Evolutionary conservation across 176 grass and related monocot genomes (phyloP).

Genomic region (Microstegium vimineum): DNA sequence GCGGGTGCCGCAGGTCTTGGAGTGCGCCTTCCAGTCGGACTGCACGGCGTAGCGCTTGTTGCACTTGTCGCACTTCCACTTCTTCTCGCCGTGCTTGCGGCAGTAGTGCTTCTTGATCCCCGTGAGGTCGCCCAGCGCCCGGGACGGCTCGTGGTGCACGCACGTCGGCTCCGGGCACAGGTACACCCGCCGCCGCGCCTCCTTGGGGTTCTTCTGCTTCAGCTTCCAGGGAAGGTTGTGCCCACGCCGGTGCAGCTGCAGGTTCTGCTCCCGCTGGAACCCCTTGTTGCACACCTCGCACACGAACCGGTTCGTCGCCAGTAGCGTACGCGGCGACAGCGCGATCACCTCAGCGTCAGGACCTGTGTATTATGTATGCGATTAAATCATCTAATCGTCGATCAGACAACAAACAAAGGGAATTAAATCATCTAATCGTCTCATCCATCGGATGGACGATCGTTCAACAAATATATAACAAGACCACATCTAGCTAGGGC

Average conservation of each 20-base stretch:
- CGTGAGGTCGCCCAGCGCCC: conserved; percentile 87
- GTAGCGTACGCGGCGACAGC: conserved; percentile 72
- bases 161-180: conserved; percentile 94
- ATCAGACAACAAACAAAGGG: background rate
- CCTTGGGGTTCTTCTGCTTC: conserved; percentile 95
- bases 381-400: background rate
- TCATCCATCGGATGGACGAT: background rate
- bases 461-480: background rate
- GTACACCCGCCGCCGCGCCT: conserved; percentile 71
- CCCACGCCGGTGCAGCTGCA: conserved; percentile 94
- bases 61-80: conserved; percentile 99
- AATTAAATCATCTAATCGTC: background rate
- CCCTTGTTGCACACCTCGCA: conserved; percentile 98
- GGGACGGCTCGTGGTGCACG: conserved; percentile 91
- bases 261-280: conserved; percentile 98
- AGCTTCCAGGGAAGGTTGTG: conserved; percentile 99
- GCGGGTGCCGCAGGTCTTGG: conserved; percentile 95
- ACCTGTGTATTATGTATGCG: conserved; percentile 33
- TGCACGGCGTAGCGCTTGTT: conserved; percentile 96
- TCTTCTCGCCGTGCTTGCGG: conserved; percentile 99
- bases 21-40: conserved; percentile 99
- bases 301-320: conserved; percentile 95
- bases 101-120: conserved; percentile 99
- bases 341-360: conserved; percentile 96
- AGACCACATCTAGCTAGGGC: background rate